phyloP scores from a whole-genome alignment of 2,329 filamentous ascomycete species.

The Claviceps arundinis region DNA sequence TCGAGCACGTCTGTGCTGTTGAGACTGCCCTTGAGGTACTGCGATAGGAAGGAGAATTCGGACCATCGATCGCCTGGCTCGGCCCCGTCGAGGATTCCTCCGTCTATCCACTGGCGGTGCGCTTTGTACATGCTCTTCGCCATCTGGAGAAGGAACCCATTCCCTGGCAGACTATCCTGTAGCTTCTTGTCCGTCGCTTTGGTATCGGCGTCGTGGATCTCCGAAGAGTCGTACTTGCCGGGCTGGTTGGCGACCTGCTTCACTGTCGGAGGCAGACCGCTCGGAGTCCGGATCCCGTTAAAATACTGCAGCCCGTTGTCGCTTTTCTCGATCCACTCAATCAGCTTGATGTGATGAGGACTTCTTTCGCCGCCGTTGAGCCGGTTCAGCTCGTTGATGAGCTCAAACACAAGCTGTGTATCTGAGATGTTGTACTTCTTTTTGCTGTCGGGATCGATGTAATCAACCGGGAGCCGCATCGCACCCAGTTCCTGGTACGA shows the following conservation, averaged over 20 bases:
- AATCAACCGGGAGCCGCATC: constrained; percentile 48
- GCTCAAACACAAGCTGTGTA: constrained; percentile 51
- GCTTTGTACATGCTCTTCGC: constrained; percentile 31
- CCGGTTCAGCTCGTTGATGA: constrained; percentile 45
- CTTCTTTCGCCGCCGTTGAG: constrained; percentile 36
- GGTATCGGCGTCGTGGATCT: constrained; percentile 19
- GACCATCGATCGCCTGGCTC: constrained; percentile 49
- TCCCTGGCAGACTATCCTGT: constrained; percentile 20
- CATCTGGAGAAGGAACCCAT: constrained; percentile 22
- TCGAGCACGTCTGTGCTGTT: constrained; percentile 37
- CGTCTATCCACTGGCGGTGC: constrained; percentile 24
- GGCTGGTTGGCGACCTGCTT: constrained; percentile 33
- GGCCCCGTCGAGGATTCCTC: constrained; percentile 20
- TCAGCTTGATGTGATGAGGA: constrained; percentile 43
- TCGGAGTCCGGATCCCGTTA: constrained; percentile 31
- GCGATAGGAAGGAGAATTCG: constrained; percentile 48
- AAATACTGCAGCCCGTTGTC: constrained; percentile 40
- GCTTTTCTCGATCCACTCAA: constrained; percentile 45
- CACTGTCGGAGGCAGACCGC: constrained; percentile 39
- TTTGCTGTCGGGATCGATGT: constrained; percentile 30
- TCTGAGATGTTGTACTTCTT: constrained; percentile 48
- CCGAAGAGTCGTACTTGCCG: constrained; percentile 16
- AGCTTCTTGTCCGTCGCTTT: constrained; percentile 23
- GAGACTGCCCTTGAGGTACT: constrained; percentile 38
- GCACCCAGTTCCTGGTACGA: constrained; percentile 56